Conservation (phyloP, 192 early-diverging fungal genomes). For the Coemansia sp. region DNA sequence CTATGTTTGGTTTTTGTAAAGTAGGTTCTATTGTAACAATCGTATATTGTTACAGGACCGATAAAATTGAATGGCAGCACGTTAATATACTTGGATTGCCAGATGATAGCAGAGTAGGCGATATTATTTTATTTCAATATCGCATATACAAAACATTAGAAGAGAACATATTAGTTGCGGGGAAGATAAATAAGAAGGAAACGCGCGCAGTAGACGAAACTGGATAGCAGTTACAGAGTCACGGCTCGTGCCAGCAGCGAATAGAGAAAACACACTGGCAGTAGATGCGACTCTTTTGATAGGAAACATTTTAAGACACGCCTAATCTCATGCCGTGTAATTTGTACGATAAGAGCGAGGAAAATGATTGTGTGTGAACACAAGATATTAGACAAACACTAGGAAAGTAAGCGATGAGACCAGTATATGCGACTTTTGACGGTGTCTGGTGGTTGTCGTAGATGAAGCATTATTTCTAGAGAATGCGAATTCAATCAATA, state of each 20-base stretch:
- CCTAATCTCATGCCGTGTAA: background rate
- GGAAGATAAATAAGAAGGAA: background rate
- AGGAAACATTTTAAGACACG: background rate
- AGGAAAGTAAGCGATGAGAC: background rate
- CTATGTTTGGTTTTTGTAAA: no score
- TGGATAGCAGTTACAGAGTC: background rate
- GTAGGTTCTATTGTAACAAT: no score
- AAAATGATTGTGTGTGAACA: background rate
- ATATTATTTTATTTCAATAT: conserved; percentile 9
- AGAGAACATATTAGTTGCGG: no score
- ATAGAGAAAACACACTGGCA: background rate
- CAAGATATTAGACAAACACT: background rate
- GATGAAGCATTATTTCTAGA: no score
- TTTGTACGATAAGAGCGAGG: background rate
- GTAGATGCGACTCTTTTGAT: background rate
- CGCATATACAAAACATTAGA: background rate
- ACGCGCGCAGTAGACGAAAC: background rate
- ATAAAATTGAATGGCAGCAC: no score
- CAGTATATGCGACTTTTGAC: background rate
- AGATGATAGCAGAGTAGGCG: no score
- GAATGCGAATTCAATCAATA: no score
- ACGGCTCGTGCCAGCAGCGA: background rate
- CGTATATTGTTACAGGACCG: no score
- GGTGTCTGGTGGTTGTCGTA: no score
- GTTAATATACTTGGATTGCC: no score